Base-by-base conservation (phyloP, 768 basidiomycete genomes). In the Melanogaster broomeanus region DNA sequence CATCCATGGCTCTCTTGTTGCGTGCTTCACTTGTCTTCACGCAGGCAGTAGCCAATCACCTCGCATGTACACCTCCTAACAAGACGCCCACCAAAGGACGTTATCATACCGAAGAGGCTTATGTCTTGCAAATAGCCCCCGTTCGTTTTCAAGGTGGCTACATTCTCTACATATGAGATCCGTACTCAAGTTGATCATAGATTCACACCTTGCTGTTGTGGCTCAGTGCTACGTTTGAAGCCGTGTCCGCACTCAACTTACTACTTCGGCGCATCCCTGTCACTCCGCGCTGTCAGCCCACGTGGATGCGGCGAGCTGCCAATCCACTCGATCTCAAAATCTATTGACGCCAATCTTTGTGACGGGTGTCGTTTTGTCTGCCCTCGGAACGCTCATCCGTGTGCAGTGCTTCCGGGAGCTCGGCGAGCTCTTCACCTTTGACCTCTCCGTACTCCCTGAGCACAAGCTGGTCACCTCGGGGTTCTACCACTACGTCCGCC, bases 11-110 rank as follows among this genome's bases (percentile, higher is more conserved):
- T 44, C 64, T 77, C 51, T 50, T 73, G 31, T 42, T 59, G 28
- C 75, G 83, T 19, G 75, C 76, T 16, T 58, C 66, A 31, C 76
- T 85, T 49, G 73, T 79, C 56, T 57, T 73, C 31, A 51, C 78
- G 31, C 82, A 84, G 54, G 78, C 81, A 2, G 42, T 75, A 24
- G 72, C 69, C 61, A 80, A 83, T 58, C 77, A 81, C 33, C 56
- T 74, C 0, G 83, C 80, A 0, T 79, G 73, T 56, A 79, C 78
- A 0, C 81, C 83, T 1, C 83, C 83, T 2, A 81, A 84, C 61
- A 79, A 79, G 10, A 80, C 81, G 0, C 75, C 72, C 0, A 51
- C 61, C 30, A 80, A 80, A 48, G 71, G 70, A 9, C 70, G 82
- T 6, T 84, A 82, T 59, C 77, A 82, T 61, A 81, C 77, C 0